Base-by-base conservation (phyloP, 2,329 filamentous ascomycete genomes). In the Colletotrichum trifolii region DNA sequence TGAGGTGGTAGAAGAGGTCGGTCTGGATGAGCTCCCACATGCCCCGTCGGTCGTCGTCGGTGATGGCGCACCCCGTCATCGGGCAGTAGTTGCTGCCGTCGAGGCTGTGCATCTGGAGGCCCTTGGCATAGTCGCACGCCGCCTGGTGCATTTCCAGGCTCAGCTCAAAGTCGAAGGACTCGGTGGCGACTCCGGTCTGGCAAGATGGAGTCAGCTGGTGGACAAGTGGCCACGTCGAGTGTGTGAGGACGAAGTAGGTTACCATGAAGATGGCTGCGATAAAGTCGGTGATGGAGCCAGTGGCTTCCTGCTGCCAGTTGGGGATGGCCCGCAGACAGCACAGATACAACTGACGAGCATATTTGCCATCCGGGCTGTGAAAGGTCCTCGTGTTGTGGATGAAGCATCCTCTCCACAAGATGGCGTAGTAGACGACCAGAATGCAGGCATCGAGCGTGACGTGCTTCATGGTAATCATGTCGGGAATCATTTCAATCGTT, bases 1-100 rank as follows among this genome's bases (percentile, higher is more conserved):
- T 67, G 11, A 76, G 68, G 1, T 74, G 72, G 42, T 73, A 74
- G 58, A 73, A 76, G 8, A 75, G 67, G 25, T 76, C 74, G 4
- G 73, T 69, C n/a, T 76, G 73, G 1, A 76, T 71, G 2, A 76
- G 71, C 33, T 75, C 72, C 74, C 74, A 76, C 36, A 76, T 74
- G 0, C 70, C 71, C 36, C 69, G 69, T 6, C 74, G 72, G 35
- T 76, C 73, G 1, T 71, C 68, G 25, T 73, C 68, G 0, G 54
- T 64, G 8, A 39, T 36, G 1, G 60, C 35, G 2, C 47, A 59
- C 2, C 35, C 59, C 3, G 46, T 67, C 17, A 39, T 25, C 33
- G 60, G 64, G 34, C 49, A 46, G 33, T 60, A 62, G 9, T 70
- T 69, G 8, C 69, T 69, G 4, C 69, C 72, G 43, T 76, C 74